A percentile compares a stretch with the other conserved stretches of the same genome.
Conservation (phyloP, 148 eudicot species). For the Chenopodium berlandieri region DNA sequence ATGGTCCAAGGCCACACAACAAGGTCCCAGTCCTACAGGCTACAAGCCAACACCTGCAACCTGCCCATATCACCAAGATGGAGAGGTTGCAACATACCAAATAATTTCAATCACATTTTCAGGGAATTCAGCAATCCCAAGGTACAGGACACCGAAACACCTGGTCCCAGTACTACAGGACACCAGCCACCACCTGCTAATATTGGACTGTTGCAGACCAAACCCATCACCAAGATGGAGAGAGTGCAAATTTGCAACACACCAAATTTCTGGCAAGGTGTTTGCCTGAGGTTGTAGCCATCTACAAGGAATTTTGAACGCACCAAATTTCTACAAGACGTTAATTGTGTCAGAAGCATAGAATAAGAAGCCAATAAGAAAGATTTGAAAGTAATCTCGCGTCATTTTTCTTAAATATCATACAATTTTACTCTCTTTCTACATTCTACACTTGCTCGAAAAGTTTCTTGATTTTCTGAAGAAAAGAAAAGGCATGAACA, state of each 20-base stretch:
- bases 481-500: slow-evolving; percentile 21
- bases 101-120: neutral
- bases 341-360: neutral
- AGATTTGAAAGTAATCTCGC: slow-evolving; percentile 9
- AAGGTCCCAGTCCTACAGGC: too few species aligned
- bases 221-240: neutral
- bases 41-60: neutral
- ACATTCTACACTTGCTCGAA: slow-evolving; percentile 22
- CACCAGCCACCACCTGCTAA: neutral
- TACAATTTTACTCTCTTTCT: slow-evolving; percentile 16
- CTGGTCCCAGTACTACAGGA: neutral
- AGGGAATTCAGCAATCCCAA: neutral
- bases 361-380: neutral
- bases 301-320: neutral
- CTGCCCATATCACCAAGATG: neutral
- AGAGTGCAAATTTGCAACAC: neutral
- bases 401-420: slow-evolving; percentile 13
- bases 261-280: neutral
- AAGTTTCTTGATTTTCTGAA: slow-evolving; percentile 26
- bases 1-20: too few species aligned
- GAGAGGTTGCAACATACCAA: neutral
- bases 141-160: neutral
- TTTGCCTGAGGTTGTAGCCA: neutral
- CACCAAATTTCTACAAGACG: neutral
- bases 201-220: neutral